phyloP scores from a whole-genome alignment of 306 rosid species.

The Castanea crenata region DNA sequence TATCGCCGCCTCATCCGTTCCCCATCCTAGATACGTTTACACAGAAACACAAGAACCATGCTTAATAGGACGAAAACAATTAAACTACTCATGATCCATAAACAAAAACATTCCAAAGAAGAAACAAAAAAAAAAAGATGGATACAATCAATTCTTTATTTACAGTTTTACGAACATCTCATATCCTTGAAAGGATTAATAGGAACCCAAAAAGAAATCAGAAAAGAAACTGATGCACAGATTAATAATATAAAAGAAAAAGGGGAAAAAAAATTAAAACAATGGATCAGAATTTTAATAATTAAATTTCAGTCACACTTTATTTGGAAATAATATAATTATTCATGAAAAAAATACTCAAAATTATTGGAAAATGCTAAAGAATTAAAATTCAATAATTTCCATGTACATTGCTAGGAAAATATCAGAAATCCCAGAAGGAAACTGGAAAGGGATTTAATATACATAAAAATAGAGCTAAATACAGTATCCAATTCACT shows the following conservation, averaged over 20 bases:
- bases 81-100: not conserved
- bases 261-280: not conserved
- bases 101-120: not conserved
- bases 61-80: not conserved
- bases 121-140: not conserved
- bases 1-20: constrained; percentile 58
- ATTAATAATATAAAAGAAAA: not conserved
- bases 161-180: not conserved
- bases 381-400: not conserved
- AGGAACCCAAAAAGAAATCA: not conserved
- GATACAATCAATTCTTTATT: not conserved
- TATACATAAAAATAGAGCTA: too few species aligned
- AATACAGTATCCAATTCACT: too few species aligned
- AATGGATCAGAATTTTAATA: not conserved
- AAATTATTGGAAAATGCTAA: not conserved
- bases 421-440: not conserved
- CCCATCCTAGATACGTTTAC: constrained; percentile 48
- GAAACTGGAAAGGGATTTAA: not conserved
- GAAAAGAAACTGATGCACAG: not conserved
- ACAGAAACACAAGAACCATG: constrained; percentile 7
- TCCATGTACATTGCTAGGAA: not conserved
- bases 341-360: not conserved
- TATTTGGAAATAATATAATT: not conserved
- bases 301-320: not conserved
- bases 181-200: not conserved